Evolutionary conservation across 441 rosid genomes (phyloP), one percentile per base, ranked within the genome.

Genomic region (Rhodomyrtus psidioides): DNA sequence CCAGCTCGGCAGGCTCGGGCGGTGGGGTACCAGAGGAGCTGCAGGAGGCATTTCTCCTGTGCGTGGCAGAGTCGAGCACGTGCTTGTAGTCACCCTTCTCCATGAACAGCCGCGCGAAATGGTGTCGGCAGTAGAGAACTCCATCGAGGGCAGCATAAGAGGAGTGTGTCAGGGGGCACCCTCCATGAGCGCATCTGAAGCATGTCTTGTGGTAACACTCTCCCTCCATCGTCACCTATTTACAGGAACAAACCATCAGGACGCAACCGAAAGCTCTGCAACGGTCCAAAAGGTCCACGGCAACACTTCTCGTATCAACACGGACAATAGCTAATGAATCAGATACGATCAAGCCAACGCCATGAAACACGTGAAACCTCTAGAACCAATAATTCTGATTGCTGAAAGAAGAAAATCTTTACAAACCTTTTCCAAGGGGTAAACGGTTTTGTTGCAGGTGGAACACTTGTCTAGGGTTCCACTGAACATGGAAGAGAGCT

Each of bases 391-490:
- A 21, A 70, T 70, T 70, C 13, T 70, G n/a, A 70, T 70, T 70
- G 79, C 79, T 2, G 0, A 70, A 39, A 39, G 51, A n/a, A 39
- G 49, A 10, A 70, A 21, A 70, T 6, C n/a, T 13, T 30, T 55
- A 82, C 91, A 24, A 86, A 96, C 99, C 99, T 97, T 97, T 89
- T 97, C 99, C 55, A 96, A 89, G 9, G 99, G 99, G 76, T 96
- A 97, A 14, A 96, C 99, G 16, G 98, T 96, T 88, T 96, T 97
- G 84, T 91, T 84, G 84, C 99, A 97, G 60, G 97, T 89, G 26
- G 98, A 91, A 86, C 99, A 98, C 90, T 98, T 98, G 95, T 98
- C 99, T 84, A 91, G 97, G 86, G 99, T 98, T 90, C 99, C 99
- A 83, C 91, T 90, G 92, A 98, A 96, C 92, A 92, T 1, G 83